Conservation (phyloP, 768 basidiomycete species). For the Pisolithus marmoratus region DNA sequence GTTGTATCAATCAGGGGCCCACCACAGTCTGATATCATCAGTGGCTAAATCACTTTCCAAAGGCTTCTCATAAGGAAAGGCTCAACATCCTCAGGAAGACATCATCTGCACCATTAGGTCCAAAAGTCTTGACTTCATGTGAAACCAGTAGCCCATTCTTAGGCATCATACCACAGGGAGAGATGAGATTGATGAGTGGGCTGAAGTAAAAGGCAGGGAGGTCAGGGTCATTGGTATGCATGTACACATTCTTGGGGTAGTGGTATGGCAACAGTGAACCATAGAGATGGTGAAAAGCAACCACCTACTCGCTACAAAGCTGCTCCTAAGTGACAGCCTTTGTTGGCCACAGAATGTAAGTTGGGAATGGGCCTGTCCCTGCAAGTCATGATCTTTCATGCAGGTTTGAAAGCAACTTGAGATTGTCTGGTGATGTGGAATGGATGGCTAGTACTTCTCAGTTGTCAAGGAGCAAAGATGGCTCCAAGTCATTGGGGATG, state of each 20-base stretch:
- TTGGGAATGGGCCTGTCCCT: too few species aligned
- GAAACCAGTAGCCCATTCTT: conserved; percentile 79
- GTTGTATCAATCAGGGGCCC: conserved; percentile 97
- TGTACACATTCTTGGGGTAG: conserved; percentile 93
- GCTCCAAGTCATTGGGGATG: too few species aligned
- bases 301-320: too few species aligned
- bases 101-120: conserved; percentile 77
- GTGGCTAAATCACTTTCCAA: conserved; percentile 89
- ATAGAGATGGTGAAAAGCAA: too few species aligned
- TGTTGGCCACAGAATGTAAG: too few species aligned
- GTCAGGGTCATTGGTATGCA: conserved; percentile 99
- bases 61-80: conserved; percentile 78
- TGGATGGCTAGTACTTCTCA: conserved; percentile 47
- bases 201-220: conserved; percentile 99
- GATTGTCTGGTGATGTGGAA: too few species aligned
- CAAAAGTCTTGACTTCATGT: conserved; percentile 92
- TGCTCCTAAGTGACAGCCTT: too few species aligned
- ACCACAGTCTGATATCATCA: conserved; percentile 96
- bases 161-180: conserved; percentile 76
- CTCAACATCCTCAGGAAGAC: conserved; percentile 67
- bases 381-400: too few species aligned
- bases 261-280: conserved; percentile 95
- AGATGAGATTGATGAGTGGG: conserved; percentile 96
- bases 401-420: too few species aligned
- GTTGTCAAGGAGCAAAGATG: too few species aligned